Conservation (phyloP, 2,329 filamentous ascomycete species). For the Nakataea oryzae region DNA sequence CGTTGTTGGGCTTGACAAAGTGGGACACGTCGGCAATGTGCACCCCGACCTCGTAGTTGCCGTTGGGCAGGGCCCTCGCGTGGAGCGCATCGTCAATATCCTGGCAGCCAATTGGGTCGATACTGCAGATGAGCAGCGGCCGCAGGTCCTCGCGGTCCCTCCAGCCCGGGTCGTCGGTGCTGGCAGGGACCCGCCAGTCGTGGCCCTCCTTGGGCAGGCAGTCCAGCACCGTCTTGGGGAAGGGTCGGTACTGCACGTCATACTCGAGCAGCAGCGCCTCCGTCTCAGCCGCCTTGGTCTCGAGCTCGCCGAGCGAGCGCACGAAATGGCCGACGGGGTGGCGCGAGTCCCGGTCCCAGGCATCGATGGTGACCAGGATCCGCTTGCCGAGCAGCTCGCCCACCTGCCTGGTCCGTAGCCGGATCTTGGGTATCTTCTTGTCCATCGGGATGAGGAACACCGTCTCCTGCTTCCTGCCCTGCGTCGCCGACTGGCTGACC, state of each 20-base stretch:
- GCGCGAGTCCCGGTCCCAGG: constrained; percentile 87
- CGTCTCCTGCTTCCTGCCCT: constrained; percentile 77
- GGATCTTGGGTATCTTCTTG: constrained; percentile 93
- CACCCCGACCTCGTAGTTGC: constrained; percentile 91
- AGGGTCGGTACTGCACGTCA: constrained; percentile 95
- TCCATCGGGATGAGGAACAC: constrained; percentile 98
- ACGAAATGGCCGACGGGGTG: constrained; percentile 93
- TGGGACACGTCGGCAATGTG: constrained; percentile 99
- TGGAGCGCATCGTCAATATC: constrained; percentile 98
- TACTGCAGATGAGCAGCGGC: constrained; percentile 85
- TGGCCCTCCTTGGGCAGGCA: constrained; percentile 88
- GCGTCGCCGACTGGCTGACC: constrained; percentile 59
- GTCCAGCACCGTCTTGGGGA: constrained; percentile 90
- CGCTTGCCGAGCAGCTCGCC: constrained; percentile 83
- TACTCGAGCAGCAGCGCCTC: constrained; percentile 90
- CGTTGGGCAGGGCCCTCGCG: constrained; percentile 73
- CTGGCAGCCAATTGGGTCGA: constrained; percentile 90
- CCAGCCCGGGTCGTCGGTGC: constrained; percentile 76
- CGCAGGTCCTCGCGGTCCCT: constrained; percentile 73
- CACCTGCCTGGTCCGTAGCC: constrained; percentile 82
- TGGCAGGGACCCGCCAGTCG: constrained; percentile 83
- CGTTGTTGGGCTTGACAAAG: constrained; percentile 93
- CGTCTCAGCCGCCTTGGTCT: constrained; percentile 96
- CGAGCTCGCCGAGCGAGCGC: constrained; percentile 81
- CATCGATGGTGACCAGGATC: constrained; percentile 85